Conservation (phyloP, 2,329 filamentous ascomycete genomes). For the Talaromyces rugulosus region DNA sequence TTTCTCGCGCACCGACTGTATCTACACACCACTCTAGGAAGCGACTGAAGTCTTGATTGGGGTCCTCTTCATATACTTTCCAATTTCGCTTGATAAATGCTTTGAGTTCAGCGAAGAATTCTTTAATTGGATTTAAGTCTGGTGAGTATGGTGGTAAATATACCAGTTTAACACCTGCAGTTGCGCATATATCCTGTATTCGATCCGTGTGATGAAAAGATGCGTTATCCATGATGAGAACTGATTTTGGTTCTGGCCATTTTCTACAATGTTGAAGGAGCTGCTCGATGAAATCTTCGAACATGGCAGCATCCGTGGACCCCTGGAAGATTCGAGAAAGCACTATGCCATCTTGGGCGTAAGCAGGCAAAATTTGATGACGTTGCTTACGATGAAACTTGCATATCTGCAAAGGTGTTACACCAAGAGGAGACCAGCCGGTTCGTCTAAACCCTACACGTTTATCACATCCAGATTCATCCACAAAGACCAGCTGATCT, state of each 20-base stretch:
- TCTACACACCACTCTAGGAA: slow-evolving; percentile 26
- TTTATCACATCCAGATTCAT: too few relatives aligned
- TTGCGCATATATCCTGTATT: neutral
- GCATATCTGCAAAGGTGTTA: slow-evolving; percentile 22
- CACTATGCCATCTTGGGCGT: slow-evolving; percentile 29
- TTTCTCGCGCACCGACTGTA: slow-evolving; percentile 19
- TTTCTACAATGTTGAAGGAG: slow-evolving; percentile 20
- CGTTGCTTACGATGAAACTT: slow-evolving; percentile 18
- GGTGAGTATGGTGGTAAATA: slow-evolving; percentile 30
- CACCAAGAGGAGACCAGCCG: slow-evolving; percentile 30
- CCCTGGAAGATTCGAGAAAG: too few relatives aligned
- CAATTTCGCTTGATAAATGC: slow-evolving; percentile 28
- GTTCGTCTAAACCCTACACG: slow-evolving; percentile 31
- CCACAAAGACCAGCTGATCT: too few relatives aligned
- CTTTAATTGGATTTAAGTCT: slow-evolving; percentile 30
- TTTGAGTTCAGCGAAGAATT: slow-evolving; percentile 31
- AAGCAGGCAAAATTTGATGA: slow-evolving; percentile 29
- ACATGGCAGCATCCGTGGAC: slow-evolving; percentile 25
- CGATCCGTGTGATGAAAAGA: neutral
- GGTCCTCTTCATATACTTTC: slow-evolving; percentile 15
- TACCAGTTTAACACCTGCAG: neutral
- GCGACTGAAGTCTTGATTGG: slow-evolving; percentile 15
- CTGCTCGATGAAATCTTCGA: slow-evolving; percentile 28
- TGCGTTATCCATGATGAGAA: slow-evolving; percentile 24
- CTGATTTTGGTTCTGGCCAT: slow-evolving; percentile 23